Evolutionary conservation across 1,284 basidiomycete genomes (phyloP).

Genomic region (Marasmius sp.): DNA sequence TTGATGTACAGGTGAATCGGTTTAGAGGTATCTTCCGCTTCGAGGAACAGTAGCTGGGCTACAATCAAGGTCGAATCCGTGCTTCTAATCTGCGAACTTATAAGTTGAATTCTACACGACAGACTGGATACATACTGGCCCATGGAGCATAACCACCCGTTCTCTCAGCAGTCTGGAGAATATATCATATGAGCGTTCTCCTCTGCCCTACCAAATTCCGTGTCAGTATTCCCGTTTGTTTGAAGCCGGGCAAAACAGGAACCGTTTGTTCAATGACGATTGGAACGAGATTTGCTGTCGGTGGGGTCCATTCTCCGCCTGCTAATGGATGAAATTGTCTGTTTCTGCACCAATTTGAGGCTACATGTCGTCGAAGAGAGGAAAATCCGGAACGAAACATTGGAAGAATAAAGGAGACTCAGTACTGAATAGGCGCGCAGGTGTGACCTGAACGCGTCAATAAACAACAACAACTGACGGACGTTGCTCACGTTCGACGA

Average conservation of each 20-base stretch:
- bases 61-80: conserved; percentile 82
- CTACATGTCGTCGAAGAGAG: conserved; percentile 12
- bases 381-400: conserved; percentile 18
- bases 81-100: conserved; percentile 72
- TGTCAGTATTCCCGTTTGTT: background rate
- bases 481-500: background rate
- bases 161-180: conserved; percentile 89
- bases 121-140: conserved; percentile 60
- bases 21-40: conserved; percentile 89
- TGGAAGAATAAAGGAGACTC: conserved; percentile 2
- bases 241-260: conserved; percentile 10
- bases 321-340: conserved; percentile 52
- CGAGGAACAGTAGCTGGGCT: conserved; percentile 89
- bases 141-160: conserved; percentile 90
- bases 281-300: conserved; percentile 69
- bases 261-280: conserved; percentile 95
- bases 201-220: conserved; percentile 64
- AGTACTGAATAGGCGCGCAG: background rate
- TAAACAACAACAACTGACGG: background rate
- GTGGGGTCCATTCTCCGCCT: conserved; percentile 41
- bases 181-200: conserved; percentile 93
- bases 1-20: conserved; percentile 95
- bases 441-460: conserved; percentile 14
- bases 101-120: background rate
- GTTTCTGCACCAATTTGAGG: background rate